Percentiles rank a stretch among this genome's conserved stretches.
These are phyloP conservation scores for Alternaria burnsii DNA, from an alignment of 2,329 filamentous ascomycete species.

Conservation along the genomic window DNA sequence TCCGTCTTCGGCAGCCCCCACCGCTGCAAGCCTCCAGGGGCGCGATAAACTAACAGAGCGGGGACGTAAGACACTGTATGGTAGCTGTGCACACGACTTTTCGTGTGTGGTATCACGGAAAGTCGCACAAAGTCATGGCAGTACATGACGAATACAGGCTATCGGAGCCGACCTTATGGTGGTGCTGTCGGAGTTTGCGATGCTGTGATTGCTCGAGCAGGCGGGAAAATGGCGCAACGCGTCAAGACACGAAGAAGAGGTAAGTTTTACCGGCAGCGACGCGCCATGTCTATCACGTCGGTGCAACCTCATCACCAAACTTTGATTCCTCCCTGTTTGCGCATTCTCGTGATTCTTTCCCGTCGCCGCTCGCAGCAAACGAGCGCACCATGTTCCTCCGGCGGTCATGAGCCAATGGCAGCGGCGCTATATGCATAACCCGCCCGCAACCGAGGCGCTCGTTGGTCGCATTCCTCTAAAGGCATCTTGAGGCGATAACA, in stretches of 20 bases:
- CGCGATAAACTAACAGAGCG: background rate
- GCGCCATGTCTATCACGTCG: conserved; percentile 1
- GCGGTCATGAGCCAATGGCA: conserved; percentile 30
- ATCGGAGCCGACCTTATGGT: conserved; percentile 12
- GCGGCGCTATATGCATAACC: conserved; percentile 28
- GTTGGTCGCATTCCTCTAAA: conserved; percentile 24
- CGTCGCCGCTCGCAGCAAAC: background rate
- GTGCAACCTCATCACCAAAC: background rate
- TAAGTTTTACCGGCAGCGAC: conserved; percentile 27
- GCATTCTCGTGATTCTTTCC: background rate
- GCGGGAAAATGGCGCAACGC: conserved; percentile 25
- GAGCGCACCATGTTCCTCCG: conserved; percentile 8
- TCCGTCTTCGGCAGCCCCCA: background rate
- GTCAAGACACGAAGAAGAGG: conserved; percentile 22
- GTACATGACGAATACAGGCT: conserved; percentile 8
- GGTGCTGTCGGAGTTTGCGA: conserved; percentile 13
- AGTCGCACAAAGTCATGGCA: background rate
- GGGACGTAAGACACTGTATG: background rate
- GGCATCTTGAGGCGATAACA: conserved; percentile 28
- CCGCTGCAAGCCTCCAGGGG: background rate
- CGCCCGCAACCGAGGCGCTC: conserved; percentile 33
- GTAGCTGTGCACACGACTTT: background rate
- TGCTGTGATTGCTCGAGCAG: conserved; percentile 27
- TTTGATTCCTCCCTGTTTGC: background rate
- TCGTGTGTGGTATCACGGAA: background rate